phyloP scores from a whole-genome alignment of 2,329 filamentous ascomycete genomes.

The Sporothrix phasma region DNA sequence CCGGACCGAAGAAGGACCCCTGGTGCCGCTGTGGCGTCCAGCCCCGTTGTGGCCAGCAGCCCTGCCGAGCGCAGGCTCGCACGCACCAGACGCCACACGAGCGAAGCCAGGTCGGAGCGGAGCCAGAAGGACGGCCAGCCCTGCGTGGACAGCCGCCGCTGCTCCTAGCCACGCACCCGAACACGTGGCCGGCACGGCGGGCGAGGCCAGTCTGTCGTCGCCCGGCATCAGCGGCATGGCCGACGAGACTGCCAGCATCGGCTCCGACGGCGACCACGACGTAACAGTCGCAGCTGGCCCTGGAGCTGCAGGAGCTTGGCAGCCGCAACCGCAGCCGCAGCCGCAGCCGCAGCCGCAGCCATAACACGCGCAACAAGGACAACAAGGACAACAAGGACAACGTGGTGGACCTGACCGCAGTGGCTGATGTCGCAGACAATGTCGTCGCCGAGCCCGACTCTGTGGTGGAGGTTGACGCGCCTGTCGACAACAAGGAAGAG shows the following conservation, averaged over 20 bases:
- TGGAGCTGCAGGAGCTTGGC: conserved; percentile 18
- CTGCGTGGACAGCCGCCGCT: not conserved
- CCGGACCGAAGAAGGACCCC: not conserved
- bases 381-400: not conserved
- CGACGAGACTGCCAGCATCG: not conserved
- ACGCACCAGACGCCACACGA: not conserved
- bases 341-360: too few relatives aligned
- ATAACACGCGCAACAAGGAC: not conserved
- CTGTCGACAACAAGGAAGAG: not conserved
- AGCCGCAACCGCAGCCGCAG: too few relatives aligned
- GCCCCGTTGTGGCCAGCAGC: not conserved
- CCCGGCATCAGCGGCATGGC: not conserved
- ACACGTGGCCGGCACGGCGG: not conserved
- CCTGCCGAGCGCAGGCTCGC: not conserved
- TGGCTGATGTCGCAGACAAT: not conserved
- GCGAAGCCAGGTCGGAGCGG: not conserved
- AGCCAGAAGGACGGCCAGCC: not conserved
- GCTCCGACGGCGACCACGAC: conserved; percentile 17
- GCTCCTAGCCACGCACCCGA: not conserved
- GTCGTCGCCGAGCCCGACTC: not conserved
- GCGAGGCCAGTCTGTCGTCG: not conserved
- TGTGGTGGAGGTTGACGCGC: not conserved
- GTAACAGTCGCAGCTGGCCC: conserved; percentile 25
- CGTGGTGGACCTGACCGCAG: not conserved
- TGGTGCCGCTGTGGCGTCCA: not conserved